These are phyloP conservation scores for Saitozyma sp. DNA, from an alignment of 768 basidiomycete genomes.

Conservation along the genomic window DNA sequence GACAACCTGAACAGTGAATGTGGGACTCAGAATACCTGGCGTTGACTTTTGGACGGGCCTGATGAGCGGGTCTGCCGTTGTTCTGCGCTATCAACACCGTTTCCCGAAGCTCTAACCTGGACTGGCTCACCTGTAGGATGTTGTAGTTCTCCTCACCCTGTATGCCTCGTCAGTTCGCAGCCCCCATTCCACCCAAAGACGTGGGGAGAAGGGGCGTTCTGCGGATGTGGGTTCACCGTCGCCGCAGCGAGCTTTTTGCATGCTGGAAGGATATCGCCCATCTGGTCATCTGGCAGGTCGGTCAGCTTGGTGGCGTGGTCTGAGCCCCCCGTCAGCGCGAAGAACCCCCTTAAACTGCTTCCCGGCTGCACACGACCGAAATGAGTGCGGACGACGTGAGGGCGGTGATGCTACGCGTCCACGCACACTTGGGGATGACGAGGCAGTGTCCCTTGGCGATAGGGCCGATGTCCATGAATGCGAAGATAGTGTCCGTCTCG, in stretches of 20 bases:
- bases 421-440: constrained; percentile 85
- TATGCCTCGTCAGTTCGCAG: too few species aligned
- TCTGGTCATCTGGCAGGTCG: constrained; percentile 81
- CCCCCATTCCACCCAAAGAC: too few species aligned
- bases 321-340: constrained; percentile 51
- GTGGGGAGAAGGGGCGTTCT: not conserved
- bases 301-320: constrained; percentile 85
- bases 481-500: constrained; percentile 52
- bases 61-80: constrained; percentile 65
- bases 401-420: too few species aligned
- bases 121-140: too few species aligned
- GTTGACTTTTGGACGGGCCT: constrained; percentile 54
- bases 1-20: constrained; percentile 59
- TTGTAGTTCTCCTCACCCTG: constrained; percentile 71
- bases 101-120: too few species aligned
- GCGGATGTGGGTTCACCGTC: constrained; percentile 31
- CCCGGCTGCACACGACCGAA: not conserved
- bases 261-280: constrained; percentile 72
- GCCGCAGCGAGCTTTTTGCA: constrained; percentile 66
- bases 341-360: not conserved
- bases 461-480: constrained; percentile 92
- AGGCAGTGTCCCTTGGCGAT: constrained; percentile 81
- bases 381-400: too few species aligned
- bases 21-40: not conserved
- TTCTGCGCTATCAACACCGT: too few species aligned